Base-by-base conservation (phyloP, 345 rosid genomes). In the Turnera subulata region DNA sequence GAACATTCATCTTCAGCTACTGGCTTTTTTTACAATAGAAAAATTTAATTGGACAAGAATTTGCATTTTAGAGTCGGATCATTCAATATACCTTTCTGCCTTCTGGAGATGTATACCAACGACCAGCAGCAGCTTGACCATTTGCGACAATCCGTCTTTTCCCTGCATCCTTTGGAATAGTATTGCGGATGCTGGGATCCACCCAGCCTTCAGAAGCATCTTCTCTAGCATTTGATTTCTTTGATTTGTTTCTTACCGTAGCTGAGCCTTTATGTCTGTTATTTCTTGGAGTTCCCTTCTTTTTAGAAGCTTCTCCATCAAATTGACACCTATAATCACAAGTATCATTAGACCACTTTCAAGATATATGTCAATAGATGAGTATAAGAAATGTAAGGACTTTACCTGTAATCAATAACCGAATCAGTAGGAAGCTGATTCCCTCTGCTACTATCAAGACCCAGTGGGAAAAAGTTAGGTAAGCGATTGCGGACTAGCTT, bases 101-200 rank as follows among this genome's bases (percentile, higher is more conserved):
- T 24, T 82, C 88, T 40, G 88, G 64, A 6, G 83, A 79, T 54
- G 99, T 89, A 63, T 71, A 83, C 99, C 99, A 92, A 49, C 64
- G 91, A 49, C 94, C 88, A 45, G 81, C 59, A 62, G 81, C 59
- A 60, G 81, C 65, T 71, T 79, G 84, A 52, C 72, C 73, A 48
- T 35, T 61, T 57, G 95, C 93, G 52, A 77, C 80, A 44, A 84
- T 89, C 55, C 91, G 82, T 56, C 89, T 76, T 80, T 80, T 92
- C 21, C 89, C 88, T 58, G 84, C 97, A 82, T 89, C 84, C 67
- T 70, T 87, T 13, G 94, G 88, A 63, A 50, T 38, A 9, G 74
- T 46, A 50, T 70, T 26, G 62, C 76, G 75, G 65, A 55, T 56
- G 73, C 70, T 83, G 50, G 88, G 85, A 65, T 81, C 75, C 53